Evolutionary conservation across 139 green algal genomes (phyloP).

Genomic region (Coccomyxa sp.): DNA sequence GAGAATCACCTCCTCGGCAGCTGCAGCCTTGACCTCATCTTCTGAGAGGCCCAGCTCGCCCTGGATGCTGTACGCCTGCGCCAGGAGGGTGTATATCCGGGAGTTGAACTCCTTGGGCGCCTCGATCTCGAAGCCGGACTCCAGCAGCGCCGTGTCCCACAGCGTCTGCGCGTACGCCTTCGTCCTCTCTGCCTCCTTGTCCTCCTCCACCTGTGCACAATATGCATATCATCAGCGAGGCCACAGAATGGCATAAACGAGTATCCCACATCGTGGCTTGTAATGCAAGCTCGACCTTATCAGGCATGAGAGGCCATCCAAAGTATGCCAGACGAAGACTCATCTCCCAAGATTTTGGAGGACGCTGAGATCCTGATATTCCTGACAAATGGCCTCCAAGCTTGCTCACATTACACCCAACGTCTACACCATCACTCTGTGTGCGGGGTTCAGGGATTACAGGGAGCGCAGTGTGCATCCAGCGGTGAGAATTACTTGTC

Average conservation of each 20-base stretch:
- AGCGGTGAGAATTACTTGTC: conserved; percentile 30
- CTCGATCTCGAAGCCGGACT: conserved; percentile 71
- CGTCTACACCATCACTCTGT: no score
- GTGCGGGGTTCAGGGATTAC: no score
- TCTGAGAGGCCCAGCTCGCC: conserved; percentile 7
- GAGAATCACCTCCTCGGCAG: not conserved
- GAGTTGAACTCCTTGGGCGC: conserved; percentile 30
- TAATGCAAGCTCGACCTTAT: no score
- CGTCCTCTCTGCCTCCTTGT: conserved; percentile 26
- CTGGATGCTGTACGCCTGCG: conserved; percentile 17
- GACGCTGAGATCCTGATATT: no score
- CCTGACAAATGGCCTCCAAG: no score
- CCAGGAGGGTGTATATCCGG: conserved; percentile 29
- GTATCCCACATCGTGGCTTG: no score
- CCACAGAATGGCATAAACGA: no score
- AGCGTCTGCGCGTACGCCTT: conserved; percentile 68
- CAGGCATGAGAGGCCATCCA: no score
- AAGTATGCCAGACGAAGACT: no score
- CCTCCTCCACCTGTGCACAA: conserved; percentile 13
- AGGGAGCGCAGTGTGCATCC: not conserved
- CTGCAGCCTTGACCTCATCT: not conserved
- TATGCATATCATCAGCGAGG: no score
- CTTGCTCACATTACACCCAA: no score
- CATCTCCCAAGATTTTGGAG: no score
- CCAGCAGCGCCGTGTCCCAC: conserved; percentile 90